phyloP scores from a whole-genome alignment of 2,329 filamentous ascomycete genomes.

The Byssoonygena ceratinophila region DNA sequence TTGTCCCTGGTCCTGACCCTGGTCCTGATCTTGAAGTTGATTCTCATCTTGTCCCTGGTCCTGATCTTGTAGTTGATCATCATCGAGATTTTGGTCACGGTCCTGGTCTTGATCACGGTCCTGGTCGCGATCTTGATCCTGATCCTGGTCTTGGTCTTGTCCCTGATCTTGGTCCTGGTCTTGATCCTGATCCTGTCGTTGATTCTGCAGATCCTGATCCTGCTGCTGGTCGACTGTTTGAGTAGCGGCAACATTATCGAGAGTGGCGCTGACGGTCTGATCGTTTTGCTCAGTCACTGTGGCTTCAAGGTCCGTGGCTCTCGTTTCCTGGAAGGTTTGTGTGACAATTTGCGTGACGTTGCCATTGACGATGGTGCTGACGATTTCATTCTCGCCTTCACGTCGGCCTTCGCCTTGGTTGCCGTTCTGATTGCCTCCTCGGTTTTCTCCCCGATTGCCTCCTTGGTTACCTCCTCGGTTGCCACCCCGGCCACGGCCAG shows the following conservation, averaged over 20 bases:
- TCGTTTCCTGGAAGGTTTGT: not conserved
- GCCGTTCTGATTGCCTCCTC: not conserved
- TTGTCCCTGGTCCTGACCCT: not conserved
- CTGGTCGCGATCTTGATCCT: not conserved
- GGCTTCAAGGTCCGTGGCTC: not conserved
- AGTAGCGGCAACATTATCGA: not conserved
- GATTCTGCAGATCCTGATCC: not conserved
- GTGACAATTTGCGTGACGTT: conserved; percentile 1
- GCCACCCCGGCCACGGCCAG: not conserved
- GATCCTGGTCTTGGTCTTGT: not conserved
- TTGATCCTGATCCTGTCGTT: not conserved
- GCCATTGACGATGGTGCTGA: conserved; percentile 4
- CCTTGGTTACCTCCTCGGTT: not conserved
- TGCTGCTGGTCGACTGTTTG: not conserved
- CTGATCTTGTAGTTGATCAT: not conserved
- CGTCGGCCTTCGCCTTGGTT: not conserved
- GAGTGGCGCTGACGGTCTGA: not conserved
- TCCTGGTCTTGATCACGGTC: not conserved
- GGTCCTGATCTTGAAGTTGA: not conserved
- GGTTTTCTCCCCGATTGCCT: not conserved
- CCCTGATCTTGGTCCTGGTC: not conserved
- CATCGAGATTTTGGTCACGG: not conserved
- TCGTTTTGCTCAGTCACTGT: not conserved
- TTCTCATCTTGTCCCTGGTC: not conserved
- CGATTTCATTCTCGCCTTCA: not conserved